Conservation (phyloP, 305 asterid species). For the Solanum hybrid region DNA sequence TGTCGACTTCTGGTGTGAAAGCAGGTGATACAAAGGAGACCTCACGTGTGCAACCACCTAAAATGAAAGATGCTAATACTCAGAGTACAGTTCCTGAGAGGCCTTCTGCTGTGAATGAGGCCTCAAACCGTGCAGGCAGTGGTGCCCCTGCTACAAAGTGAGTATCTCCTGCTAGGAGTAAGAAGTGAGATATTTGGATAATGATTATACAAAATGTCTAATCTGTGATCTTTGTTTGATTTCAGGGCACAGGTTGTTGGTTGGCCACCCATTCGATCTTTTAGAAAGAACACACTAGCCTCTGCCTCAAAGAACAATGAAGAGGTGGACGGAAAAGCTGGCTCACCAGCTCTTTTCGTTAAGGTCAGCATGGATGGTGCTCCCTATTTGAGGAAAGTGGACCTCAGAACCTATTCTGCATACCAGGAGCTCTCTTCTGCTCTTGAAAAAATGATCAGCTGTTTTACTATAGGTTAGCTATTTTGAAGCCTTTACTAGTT, state of each 20-base stretch:
- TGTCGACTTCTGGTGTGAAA: slow-evolving; percentile 12
- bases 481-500: not conserved
- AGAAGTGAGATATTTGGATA: not conserved
- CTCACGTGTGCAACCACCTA: slow-evolving; percentile 22
- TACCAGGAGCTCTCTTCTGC: slow-evolving; percentile 61
- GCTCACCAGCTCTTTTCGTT: slow-evolving; percentile 39
- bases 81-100: slow-evolving; percentile 20
- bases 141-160: slow-evolving; percentile 59
- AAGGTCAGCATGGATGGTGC: slow-evolving; percentile 82
- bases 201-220: not conserved
- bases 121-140: slow-evolving; percentile 8
- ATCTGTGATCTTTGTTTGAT: slow-evolving; percentile 4
- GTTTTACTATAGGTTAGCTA: slow-evolving; percentile 50
- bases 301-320: slow-evolving; percentile 40
- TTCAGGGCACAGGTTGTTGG: slow-evolving; percentile 73
- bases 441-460: slow-evolving; percentile 67
- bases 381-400: slow-evolving; percentile 62
- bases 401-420: slow-evolving; percentile 43
- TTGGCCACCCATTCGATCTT: slow-evolving; percentile 66
- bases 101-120: slow-evolving; percentile 12
- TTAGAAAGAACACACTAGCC: slow-evolving; percentile 41
- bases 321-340: slow-evolving; percentile 52
- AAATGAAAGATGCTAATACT: slow-evolving; percentile 20
- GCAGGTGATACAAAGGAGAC: slow-evolving; percentile 19
- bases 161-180: slow-evolving; percentile 3